Evolutionary conservation across 306 rosid species (phyloP).

Genomic region (Amphicarpaea edgeworthii): DNA sequence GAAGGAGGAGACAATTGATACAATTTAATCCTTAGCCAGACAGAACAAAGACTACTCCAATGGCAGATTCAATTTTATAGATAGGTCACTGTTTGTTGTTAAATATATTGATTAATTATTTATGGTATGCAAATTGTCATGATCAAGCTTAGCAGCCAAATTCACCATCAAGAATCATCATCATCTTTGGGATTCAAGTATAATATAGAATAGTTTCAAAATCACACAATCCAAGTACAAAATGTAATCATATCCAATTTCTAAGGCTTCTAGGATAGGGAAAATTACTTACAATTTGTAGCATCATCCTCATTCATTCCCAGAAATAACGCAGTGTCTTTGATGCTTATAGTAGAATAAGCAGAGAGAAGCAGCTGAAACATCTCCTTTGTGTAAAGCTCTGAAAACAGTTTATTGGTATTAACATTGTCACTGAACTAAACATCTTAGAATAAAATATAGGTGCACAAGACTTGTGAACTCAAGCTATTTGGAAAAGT

Average conservation of each 20-base stretch:
- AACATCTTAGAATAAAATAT: not conserved
- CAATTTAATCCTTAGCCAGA: slow-evolving; percentile 10
- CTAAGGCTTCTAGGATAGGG: not conserved
- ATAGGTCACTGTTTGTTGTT: not conserved
- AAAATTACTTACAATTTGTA: slow-evolving; percentile 67
- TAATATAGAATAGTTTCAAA: slow-evolving; percentile 9
- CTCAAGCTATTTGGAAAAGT: slow-evolving; percentile 13
- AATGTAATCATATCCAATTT: slow-evolving; percentile 16
- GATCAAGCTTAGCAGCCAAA: slow-evolving; percentile 10
- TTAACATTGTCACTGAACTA: not conserved
- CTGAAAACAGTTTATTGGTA: slow-evolving; percentile 55
- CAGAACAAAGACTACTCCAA: not conserved
- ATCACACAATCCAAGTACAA: slow-evolving; percentile 1
- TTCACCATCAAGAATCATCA: not conserved
- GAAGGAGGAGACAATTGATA: not conserved
- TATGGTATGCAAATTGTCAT: slow-evolving; percentile 1
- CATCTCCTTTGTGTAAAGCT: slow-evolving; percentile 81
- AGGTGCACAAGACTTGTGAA: slow-evolving; percentile 13
- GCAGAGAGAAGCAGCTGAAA: slow-evolving; percentile 90
- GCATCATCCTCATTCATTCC: slow-evolving; percentile 83
- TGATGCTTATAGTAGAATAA: slow-evolving; percentile 86
- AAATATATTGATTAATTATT: too few species aligned
- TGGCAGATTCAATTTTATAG: not conserved
- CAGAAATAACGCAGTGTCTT: slow-evolving; percentile 77
- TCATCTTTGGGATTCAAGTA: not conserved